Evolutionary conservation across 2,329 filamentous ascomycete species (phyloP).

Genomic region (Colletotrichum eremochloae): DNA sequence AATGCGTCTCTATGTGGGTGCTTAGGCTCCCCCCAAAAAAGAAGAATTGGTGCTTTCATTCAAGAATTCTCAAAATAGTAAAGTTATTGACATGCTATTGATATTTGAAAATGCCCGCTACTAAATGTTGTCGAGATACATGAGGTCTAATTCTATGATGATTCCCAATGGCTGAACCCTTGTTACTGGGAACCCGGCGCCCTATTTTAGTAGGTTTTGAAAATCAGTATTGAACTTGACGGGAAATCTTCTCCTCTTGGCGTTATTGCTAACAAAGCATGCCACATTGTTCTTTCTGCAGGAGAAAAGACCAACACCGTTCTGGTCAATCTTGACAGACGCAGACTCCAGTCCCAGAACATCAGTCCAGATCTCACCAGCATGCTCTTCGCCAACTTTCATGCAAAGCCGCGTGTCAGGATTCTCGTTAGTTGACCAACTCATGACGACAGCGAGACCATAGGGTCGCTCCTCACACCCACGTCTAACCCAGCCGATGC

Average conservation of each 20-base stretch:
- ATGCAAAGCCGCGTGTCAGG: slow-evolving; percentile 28
- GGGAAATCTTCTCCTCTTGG: slow-evolving; percentile 31
- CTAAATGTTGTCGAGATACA: background rate
- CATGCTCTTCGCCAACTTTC: slow-evolving; percentile 28
- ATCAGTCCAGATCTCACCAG: slow-evolving; percentile 30
- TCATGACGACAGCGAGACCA: slow-evolving; percentile 31
- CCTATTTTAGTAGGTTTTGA: slow-evolving; percentile 10
- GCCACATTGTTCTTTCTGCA: slow-evolving; percentile 27
- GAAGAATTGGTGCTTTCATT: background rate
- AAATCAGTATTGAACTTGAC: slow-evolving; percentile 30
- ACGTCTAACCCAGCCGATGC: slow-evolving; percentile 34
- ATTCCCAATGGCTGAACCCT: background rate
- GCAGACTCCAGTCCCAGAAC: slow-evolving; percentile 14
- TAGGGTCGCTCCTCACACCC: slow-evolving; percentile 27
- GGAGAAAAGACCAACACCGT: slow-evolving; percentile 20
- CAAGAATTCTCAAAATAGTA: too few species aligned
- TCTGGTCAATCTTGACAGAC: slow-evolving; percentile 24
- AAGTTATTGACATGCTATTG: background rate
- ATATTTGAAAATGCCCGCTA: background rate
- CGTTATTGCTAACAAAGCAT: slow-evolving; percentile 29
- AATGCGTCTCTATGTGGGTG: too few species aligned
- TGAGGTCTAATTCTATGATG: background rate
- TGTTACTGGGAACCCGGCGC: too few species aligned
- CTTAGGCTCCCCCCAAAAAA: too few species aligned
- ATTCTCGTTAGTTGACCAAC: slow-evolving; percentile 19